Base-by-base conservation (phyloP, 1,284 basidiomycete genomes). In the Ganoderma resinaceum region DNA sequence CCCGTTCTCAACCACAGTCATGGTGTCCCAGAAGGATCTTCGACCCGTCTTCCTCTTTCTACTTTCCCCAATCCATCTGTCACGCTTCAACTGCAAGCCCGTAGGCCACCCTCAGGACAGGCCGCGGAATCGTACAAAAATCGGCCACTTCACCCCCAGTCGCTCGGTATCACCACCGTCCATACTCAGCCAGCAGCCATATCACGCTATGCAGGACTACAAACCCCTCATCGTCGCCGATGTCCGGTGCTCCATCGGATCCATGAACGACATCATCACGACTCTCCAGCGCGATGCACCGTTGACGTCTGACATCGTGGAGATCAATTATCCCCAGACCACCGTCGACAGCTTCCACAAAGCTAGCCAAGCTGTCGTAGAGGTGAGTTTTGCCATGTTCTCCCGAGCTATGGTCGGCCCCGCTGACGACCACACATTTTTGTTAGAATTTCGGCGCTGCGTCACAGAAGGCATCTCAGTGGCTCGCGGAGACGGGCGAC, bases 301-400 rank as follows among this genome's bases (percentile, higher is more conserved):
- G 11, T 31, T 68, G 14, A n/a, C 62, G 20, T 61, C 63, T 11
- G 67, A 68, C 40, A 29, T 68, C 33, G 1, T 68, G 20, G 67
- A 68, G 35, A 23, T 61, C 12, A 68, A 49, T 33, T 68, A 65
- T 29, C 38, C 67, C 18, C 37, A 49, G 16, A 8, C 38, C 4
- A 58, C 60, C 7, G 63, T 68, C 31, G 40, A 64, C 14, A 9
- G 57, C 23, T 68, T 68, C 59, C 53, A 29, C 16, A 23, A 33
- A 18, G 58, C 16, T 16, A 64, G 62, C 40, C 18, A 62, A 29
- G 52, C 33, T 4, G 63, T 64, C 14, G 49, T 65, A 16, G 40
- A 65, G 18, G 67, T 52, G 46, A 43, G 63, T 42, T 35, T 11
- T 52, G 12, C 18, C 26, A 14, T 66, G 16, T 14, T 14, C 11